phyloP scores from a whole-genome alignment of 164 flowering plant species.

The Liquidambar formosana region DNA sequence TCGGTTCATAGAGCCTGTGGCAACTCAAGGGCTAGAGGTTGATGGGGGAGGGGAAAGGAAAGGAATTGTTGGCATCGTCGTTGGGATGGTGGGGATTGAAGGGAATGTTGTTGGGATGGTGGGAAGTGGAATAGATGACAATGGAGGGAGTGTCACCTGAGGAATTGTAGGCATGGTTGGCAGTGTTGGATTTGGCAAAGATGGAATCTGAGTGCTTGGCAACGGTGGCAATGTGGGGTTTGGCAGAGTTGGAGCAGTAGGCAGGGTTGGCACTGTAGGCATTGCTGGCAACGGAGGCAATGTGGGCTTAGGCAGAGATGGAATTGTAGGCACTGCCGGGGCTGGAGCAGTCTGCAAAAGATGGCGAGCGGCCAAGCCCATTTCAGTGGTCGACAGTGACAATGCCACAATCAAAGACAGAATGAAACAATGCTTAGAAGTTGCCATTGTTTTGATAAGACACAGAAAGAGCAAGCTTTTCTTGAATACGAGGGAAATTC shows the following conservation, averaged over 20 bases:
- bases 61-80: conserved; percentile 7
- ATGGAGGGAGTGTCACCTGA: neutral
- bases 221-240: conserved; percentile 13
- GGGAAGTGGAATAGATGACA: neutral
- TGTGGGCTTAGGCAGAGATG: conserved; percentile 17
- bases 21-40: conserved; percentile 3
- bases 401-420: conserved; percentile 9
- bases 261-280: conserved; percentile 11
- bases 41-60: conserved; percentile 22
- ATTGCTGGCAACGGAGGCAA: conserved; percentile 23
- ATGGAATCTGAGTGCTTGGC: conserved; percentile 14
- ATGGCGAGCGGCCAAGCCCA: conserved; percentile 23
- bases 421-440: neutral
- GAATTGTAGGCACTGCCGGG: conserved; percentile 10
- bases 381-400: conserved; percentile 11
- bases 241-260: conserved; percentile 11
- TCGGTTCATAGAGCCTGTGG: too few relatives aligned
- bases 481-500: neutral
- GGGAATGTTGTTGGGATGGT: conserved; percentile 3
- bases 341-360: conserved; percentile 23
- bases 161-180: conserved; percentile 11
- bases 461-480: neutral
- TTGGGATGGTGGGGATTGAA: conserved; percentile 5
- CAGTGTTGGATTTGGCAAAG: conserved; percentile 8
- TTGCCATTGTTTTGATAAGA: conserved; percentile 14